phyloP scores from a whole-genome alignment of 495 filamentous ascomycete species.

The Xylaria scruposa region DNA sequence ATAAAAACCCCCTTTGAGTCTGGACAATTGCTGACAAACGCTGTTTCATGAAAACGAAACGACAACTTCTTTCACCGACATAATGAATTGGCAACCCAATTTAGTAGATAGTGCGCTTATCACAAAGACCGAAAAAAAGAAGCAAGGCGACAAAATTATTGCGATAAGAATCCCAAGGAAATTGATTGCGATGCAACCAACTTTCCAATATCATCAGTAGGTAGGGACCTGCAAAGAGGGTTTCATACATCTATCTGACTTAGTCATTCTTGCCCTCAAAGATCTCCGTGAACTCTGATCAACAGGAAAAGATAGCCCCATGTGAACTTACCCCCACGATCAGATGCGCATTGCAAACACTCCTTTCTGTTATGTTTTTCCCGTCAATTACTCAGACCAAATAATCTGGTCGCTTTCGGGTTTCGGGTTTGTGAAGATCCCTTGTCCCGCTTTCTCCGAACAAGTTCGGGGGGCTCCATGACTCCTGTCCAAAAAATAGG shows the following conservation, averaged over 20 bases:
- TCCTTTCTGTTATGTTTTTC: background rate
- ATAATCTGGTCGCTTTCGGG: background rate
- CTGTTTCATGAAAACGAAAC: background rate
- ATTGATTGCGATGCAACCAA: constrained; percentile 25
- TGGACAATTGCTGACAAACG: constrained; percentile 10
- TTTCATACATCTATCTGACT: background rate
- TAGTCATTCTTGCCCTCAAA: background rate
- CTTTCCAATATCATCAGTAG: background rate
- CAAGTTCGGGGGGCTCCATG: background rate
- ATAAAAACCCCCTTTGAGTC: background rate
- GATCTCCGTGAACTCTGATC: background rate
- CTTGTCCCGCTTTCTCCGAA: constrained; percentile 11
- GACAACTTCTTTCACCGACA: background rate
- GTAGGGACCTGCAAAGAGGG: background rate
- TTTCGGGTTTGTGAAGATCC: background rate
- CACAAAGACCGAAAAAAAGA: constrained; percentile 2
- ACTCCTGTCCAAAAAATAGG: background rate
- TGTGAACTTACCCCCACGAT: background rate
- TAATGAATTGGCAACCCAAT: background rate
- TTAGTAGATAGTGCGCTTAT: background rate
- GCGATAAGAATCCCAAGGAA: background rate
- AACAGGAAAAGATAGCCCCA: background rate
- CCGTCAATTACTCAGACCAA: background rate
- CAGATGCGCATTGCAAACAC: background rate
- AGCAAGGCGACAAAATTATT: background rate